These are phyloP conservation scores for Apocynum venetum DNA, from an alignment of 257 asterid genomes.

Conservation along the genomic window DNA sequence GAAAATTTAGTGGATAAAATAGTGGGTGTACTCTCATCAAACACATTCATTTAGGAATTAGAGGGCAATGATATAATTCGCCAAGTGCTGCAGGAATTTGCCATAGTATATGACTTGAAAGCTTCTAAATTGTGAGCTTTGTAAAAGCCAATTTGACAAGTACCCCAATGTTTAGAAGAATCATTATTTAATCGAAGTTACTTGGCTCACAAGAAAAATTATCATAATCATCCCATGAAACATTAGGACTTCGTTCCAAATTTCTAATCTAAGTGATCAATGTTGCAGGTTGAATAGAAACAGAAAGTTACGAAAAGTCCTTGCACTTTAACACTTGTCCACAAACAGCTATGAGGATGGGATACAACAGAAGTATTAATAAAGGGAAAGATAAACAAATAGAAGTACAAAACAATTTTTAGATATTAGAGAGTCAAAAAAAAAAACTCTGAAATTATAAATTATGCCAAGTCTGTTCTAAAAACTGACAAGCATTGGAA, in stretches of 20 bases:
- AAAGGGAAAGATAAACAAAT: not conserved
- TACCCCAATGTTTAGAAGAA: not conserved
- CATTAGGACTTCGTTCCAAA: not conserved
- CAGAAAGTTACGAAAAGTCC: not conserved
- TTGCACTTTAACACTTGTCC: not conserved
- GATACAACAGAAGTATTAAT: not conserved
- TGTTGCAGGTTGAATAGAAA: not conserved
- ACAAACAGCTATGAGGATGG: not conserved
- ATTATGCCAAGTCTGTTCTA: not conserved
- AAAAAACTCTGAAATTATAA: not conserved
- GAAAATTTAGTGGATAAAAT: not conserved
- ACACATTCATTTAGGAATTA: not conserved
- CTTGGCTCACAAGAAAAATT: not conserved
- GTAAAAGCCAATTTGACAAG: not conserved
- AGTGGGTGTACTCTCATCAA: not conserved
- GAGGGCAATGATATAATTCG: not conserved
- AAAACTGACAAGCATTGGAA: not conserved
- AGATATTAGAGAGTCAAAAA: not conserved
- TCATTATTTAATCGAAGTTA: not conserved
- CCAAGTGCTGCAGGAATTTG: not conserved
- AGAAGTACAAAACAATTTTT: not conserved
- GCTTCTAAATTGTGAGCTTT: not conserved
- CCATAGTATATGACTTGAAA: not conserved
- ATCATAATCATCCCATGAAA: not conserved
- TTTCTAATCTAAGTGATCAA: not conserved